Conservation (phyloP, 2,329 filamentous ascomycete species). For the Xylariaceae sp. region DNA sequence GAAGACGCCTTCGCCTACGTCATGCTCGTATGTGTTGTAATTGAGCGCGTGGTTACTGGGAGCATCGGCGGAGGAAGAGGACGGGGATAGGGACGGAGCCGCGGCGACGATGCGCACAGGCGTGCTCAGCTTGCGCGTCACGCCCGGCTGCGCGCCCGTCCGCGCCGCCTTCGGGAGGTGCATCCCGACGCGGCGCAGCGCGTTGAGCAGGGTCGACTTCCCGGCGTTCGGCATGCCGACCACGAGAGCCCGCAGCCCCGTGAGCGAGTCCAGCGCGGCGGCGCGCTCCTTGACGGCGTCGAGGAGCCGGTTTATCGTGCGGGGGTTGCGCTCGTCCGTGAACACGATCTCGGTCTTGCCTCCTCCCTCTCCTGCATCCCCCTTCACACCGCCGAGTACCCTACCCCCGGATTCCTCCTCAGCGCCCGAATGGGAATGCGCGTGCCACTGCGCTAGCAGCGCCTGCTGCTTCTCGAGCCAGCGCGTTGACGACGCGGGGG, state of each 20-base stretch:
- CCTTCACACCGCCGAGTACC: background rate
- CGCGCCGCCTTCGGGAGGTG: slow-evolving; percentile 69
- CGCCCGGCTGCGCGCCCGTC: slow-evolving; percentile 86
- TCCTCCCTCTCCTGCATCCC: background rate
- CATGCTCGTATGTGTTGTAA: slow-evolving; percentile 23
- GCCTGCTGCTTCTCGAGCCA: slow-evolving; percentile 32
- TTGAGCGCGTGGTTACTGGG: too few relatives aligned
- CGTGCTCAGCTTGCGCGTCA: slow-evolving; percentile 84
- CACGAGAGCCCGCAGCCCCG: slow-evolving; percentile 82
- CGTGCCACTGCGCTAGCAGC: slow-evolving; percentile 29
- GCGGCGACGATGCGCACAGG: slow-evolving; percentile 74
- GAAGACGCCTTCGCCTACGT: slow-evolving; percentile 70
- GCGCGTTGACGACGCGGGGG: slow-evolving; percentile 31
- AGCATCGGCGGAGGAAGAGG: background rate
- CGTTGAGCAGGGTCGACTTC: slow-evolving; percentile 93
- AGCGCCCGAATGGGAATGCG: slow-evolving; percentile 34
- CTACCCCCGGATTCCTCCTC: background rate
- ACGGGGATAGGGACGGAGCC: background rate
- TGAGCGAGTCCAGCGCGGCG: slow-evolving; percentile 63
- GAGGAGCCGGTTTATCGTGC: slow-evolving; percentile 48
- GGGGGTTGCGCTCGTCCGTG: slow-evolving; percentile 48
- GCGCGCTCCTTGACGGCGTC: slow-evolving; percentile 58
- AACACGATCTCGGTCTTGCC: slow-evolving; percentile 45
- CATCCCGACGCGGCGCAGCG: slow-evolving; percentile 73
- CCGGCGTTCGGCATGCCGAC: slow-evolving; percentile 99